Conservation (phyloP, 345 rosid genomes). For the Eucalyptus pauciflora region DNA sequence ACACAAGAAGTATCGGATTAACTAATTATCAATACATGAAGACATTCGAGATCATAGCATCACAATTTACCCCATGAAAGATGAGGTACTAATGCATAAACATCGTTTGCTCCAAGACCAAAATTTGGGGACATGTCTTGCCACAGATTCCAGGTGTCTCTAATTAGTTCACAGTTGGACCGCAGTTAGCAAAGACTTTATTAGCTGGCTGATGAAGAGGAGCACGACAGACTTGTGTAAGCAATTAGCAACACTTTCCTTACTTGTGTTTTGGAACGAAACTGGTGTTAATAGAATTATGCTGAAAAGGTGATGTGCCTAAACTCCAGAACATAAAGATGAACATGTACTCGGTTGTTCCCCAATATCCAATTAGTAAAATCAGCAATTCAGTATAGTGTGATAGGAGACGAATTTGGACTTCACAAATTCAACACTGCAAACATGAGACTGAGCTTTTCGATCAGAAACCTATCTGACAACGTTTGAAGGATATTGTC, state of each 20-base stretch:
- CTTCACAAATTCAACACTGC: neutral
- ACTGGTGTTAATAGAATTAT: neutral
- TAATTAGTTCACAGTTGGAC: neutral
- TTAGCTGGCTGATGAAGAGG: neutral
- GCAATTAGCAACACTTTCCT: neutral
- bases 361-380: neutral
- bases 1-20: neutral
- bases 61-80: neutral
- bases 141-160: neutral
- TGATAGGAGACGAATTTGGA: neutral
- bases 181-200: neutral
- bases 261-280: neutral
- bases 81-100: neutral
- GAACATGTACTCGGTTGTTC: neutral
- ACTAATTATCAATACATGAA: neutral
- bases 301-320: neutral
- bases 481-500: neutral
- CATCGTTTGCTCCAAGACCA: neutral
- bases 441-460: neutral
- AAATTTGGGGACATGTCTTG: neutral
- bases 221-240: neutral
- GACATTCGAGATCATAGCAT: neutral
- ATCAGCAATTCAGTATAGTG: neutral
- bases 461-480: neutral
- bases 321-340: neutral